Conservation (phyloP, 352 stramenopile species). For the Hyaloperonospora arabidopsidis region DNA sequence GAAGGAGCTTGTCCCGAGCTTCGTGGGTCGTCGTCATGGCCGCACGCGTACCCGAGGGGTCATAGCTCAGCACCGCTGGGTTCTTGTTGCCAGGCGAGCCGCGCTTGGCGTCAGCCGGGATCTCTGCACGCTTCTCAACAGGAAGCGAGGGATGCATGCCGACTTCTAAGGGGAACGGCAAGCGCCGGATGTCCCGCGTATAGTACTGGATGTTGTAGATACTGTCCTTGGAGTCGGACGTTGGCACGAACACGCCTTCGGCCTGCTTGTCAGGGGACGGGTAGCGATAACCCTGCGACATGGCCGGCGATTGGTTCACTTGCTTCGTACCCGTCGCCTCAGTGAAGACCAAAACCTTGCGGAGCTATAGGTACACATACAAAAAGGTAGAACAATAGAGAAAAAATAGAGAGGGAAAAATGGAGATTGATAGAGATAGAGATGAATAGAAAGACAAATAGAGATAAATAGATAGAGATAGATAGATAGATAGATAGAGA, state of each 20-base stretch:
- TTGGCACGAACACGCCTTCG: constrained; percentile 60
- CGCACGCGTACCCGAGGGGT: constrained; percentile 78
- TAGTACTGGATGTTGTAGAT: constrained; percentile 88
- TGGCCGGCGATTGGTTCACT: constrained; percentile 54
- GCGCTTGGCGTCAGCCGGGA: constrained; percentile 56
- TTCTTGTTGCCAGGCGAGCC: constrained; percentile 83
- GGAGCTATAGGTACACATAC: constrained; percentile 35
- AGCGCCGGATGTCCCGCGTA: constrained; percentile 78
- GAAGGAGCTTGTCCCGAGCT: constrained; percentile 61
- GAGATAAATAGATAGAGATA: too few relatives aligned
- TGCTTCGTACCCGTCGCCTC: constrained; percentile 71
- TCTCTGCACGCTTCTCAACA: constrained; percentile 43
- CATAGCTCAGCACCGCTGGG: constrained; percentile 76
- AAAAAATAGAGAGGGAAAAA: not conserved
- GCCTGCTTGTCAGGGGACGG: constrained; percentile 67
- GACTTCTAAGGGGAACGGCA: constrained; percentile 51
- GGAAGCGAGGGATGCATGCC: constrained; percentile 70
- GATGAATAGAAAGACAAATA: too few relatives aligned
- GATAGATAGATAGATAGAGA: too few relatives aligned
- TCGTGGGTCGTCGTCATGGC: constrained; percentile 81
- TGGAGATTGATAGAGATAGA: not conserved
- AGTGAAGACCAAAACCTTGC: constrained; percentile 75
- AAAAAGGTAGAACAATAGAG: not conserved
- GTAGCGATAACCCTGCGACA: constrained; percentile 66
- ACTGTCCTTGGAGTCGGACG: constrained; percentile 59